Conservation (phyloP, 768 basidiomycete genomes). For the Auriculariales sp. region DNA sequence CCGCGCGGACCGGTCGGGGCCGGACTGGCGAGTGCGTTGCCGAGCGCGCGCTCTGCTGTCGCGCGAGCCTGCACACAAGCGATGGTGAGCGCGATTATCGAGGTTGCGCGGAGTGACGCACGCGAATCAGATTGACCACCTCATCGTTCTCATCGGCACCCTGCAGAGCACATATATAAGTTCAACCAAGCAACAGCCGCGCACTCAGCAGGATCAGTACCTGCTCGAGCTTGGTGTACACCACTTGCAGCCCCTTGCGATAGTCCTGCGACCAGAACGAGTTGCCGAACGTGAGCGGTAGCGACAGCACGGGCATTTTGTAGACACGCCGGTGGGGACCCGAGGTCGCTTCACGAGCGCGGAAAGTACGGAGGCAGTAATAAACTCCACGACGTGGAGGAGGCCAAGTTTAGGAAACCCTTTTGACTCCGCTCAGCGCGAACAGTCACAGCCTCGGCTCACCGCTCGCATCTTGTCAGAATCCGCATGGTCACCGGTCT, state of each 20-base stretch:
- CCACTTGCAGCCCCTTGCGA: constrained; percentile 62
- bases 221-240: constrained; percentile 67
- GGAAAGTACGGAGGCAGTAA: too few species aligned
- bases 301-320: constrained; percentile 71
- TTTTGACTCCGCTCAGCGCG: too few species aligned
- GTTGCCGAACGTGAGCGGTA: constrained; percentile 80
- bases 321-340: neutral
- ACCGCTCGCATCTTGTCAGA: too few species aligned
- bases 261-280: constrained; percentile 95
- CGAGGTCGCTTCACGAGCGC: too few species aligned
- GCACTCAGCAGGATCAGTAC: too few species aligned
- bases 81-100: constrained; percentile 1
- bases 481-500: too few species aligned
- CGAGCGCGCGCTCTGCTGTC: constrained; percentile 51
- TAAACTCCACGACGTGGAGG: too few species aligned
- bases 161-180: constrained; percentile 21
- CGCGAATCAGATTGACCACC: constrained; percentile 69
- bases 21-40: constrained; percentile 39
- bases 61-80: constrained; percentile 58
- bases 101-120: constrained; percentile 19
- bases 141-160: constrained; percentile 75
- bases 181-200: neutral
- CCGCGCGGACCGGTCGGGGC: constrained; percentile 34
- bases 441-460: too few species aligned
- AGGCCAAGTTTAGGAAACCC: too few species aligned